Percentiles rank a stretch among this genome's conserved stretches.
phyloP scores from a whole-genome alignment of 441 rosid genomes.

The Populus hybrid region DNA sequence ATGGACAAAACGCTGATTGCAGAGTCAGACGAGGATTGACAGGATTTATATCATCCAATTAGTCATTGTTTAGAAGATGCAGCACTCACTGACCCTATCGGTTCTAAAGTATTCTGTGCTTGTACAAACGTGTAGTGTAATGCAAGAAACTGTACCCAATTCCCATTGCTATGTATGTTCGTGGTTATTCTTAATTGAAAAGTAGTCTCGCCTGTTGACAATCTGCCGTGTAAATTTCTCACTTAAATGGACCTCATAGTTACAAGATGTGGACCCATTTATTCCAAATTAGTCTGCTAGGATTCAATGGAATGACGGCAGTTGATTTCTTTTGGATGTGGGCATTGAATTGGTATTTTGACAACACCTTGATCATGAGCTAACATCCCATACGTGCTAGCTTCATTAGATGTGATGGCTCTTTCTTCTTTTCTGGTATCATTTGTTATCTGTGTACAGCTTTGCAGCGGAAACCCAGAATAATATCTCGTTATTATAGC shows the following conservation, averaged over 20 bases:
- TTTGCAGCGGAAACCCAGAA: too few species aligned
- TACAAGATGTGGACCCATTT: too few species aligned
- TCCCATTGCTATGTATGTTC: neutral
- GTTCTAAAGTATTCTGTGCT: neutral
- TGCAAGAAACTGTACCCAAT: too few species aligned
- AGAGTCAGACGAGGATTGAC: constrained; percentile 56
- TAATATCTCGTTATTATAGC: too few species aligned
- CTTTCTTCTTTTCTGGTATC: too few species aligned
- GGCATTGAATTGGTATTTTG: too few species aligned
- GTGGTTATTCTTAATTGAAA: neutral
- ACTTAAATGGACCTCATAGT: neutral
- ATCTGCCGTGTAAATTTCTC: neutral
- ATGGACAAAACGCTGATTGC: constrained; percentile 24
- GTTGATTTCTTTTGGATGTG: neutral
- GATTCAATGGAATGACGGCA: neutral
- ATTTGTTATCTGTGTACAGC: too few species aligned
- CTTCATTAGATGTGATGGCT: too few species aligned
- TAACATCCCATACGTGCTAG: too few species aligned
- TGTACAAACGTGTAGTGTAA: too few species aligned
- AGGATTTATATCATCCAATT: neutral
- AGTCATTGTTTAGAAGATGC: neutral
- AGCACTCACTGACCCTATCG: neutral
- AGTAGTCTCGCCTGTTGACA: neutral
- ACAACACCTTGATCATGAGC: too few species aligned
- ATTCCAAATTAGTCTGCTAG: too few species aligned